A percentile compares a stretch with the other conserved stretches of the same genome.
Evolutionary conservation across 2,329 filamentous ascomycete genomes (phyloP).

Genomic region (Bipolaris victoriae): DNA sequence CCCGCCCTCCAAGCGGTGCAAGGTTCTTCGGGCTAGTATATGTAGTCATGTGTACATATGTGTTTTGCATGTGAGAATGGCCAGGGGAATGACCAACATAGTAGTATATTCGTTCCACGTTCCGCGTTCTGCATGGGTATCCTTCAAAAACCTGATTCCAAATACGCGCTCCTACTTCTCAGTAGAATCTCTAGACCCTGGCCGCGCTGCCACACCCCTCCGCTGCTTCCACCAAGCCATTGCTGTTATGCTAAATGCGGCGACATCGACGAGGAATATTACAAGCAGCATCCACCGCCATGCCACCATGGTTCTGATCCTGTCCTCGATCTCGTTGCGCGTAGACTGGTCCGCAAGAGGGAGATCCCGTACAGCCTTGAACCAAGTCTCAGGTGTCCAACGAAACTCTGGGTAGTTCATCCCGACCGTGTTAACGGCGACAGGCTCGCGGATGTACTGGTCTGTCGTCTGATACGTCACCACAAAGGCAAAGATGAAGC

Average conservation of each 20-base stretch:
- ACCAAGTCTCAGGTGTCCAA: conserved; percentile 46
- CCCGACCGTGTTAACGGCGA: conserved; percentile 29
- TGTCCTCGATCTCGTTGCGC: conserved; percentile 26
- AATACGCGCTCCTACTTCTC: conserved; percentile 17
- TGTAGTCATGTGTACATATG: not conserved
- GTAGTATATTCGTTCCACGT: not conserved
- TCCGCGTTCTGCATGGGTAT: not conserved
- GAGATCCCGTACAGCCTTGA: conserved; percentile 39
- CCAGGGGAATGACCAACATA: not conserved
- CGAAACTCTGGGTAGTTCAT: conserved; percentile 30
- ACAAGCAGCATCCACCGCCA: conserved; percentile 45
- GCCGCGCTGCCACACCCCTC: conserved; percentile 20
- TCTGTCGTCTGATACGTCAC: conserved; percentile 39
- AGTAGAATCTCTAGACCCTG: conserved; percentile 9
- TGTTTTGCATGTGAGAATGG: conserved; percentile 2
- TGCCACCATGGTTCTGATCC: conserved; percentile 37
- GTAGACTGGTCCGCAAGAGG: conserved; percentile 27
- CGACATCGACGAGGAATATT: conserved; percentile 33
- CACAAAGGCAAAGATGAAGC: conserved; percentile 39
- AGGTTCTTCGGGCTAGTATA: not conserved
- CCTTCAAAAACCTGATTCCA: too few species aligned
- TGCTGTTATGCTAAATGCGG: conserved; percentile 26
- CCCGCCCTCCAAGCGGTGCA: not conserved
- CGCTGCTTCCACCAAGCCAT: conserved; percentile 30
- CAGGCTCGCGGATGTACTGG: conserved; percentile 30